phyloP scores from a whole-genome alignment of 441 rosid species.

The Erodium texanum region DNA sequence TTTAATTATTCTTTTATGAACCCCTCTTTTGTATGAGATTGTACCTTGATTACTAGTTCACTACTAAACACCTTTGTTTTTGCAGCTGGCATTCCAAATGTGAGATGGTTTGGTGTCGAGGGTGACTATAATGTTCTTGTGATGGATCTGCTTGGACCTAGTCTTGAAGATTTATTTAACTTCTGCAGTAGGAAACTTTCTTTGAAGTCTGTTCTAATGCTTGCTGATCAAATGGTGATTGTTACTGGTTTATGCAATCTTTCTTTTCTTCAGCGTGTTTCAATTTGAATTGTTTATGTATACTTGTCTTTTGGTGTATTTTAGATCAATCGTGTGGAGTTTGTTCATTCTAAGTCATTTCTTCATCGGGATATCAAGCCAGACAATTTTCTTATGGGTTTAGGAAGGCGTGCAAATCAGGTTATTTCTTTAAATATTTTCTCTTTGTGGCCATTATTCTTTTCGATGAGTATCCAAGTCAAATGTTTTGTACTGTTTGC shows the following conservation, averaged over 20 bases:
- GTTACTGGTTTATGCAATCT: not conserved
- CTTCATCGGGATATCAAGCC: slow-evolving; percentile 98
- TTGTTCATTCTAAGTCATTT: slow-evolving; percentile 84
- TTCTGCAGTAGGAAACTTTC: slow-evolving; percentile 8
- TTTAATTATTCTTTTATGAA: not conserved
- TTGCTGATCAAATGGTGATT: slow-evolving; percentile 18
- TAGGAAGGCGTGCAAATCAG: slow-evolving; percentile 98
- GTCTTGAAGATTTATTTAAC: slow-evolving; percentile 1
- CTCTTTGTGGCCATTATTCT: slow-evolving; percentile 3
- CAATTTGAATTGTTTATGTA: not conserved
- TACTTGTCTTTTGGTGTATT: slow-evolving; percentile 13
- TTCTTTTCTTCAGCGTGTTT: slow-evolving; percentile 6
- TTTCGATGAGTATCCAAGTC: not conserved
- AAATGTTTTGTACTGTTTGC: slow-evolving; percentile 9
- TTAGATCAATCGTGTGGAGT: slow-evolving; percentile 92
- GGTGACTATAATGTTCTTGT: slow-evolving; percentile 6
- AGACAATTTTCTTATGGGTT: slow-evolving; percentile 95
- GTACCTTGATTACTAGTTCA: not conserved
- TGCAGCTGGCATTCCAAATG: slow-evolving; percentile 4
- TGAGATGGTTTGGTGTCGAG: slow-evolving; percentile 7
- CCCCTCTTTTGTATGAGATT: not conserved
- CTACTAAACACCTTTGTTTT: not conserved
- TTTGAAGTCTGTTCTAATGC: slow-evolving; percentile 18
- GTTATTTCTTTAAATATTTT: slow-evolving; percentile 25
- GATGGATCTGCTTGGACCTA: slow-evolving; percentile 8